These are phyloP conservation scores for Xylaria sp. DNA, from an alignment of 2,329 filamentous ascomycete genomes.

Conservation along the genomic window DNA sequence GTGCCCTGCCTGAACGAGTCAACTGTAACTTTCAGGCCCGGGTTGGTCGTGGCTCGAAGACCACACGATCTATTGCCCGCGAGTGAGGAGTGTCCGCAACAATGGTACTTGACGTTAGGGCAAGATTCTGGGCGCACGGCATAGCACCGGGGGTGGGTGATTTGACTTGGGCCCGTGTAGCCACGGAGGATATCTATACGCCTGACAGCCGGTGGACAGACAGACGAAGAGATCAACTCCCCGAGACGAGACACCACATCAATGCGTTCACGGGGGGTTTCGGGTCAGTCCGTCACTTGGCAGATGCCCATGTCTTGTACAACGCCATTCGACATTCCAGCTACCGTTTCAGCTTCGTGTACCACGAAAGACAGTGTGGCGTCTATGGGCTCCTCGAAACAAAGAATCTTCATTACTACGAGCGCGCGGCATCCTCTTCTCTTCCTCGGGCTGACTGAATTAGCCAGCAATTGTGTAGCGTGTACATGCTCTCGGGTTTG, in stretches of 20 bases:
- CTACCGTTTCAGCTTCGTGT: constrained; percentile 20
- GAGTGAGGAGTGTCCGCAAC: background rate
- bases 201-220: background rate
- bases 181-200: background rate
- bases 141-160: too few species aligned
- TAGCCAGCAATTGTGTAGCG: background rate
- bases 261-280: background rate
- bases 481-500: background rate
- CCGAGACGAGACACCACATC: constrained; percentile 17
- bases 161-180: background rate
- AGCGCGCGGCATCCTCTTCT: background rate
- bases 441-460: too few species aligned
- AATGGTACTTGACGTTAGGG: background rate
- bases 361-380: constrained; percentile 2
- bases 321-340: too few species aligned
- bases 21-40: too few species aligned
- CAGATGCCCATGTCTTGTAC: background rate
- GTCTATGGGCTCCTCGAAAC: background rate
- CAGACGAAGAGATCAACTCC: background rate
- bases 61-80: too few species aligned
- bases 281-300: constrained; percentile 18
- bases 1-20: too few species aligned
- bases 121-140: too few species aligned
- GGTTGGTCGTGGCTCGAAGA: too few species aligned
- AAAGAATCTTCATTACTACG: background rate